These are phyloP conservation scores for Talaromyces sp. DNA, from an alignment of 2,329 filamentous ascomycete genomes.

Conservation along the genomic window DNA sequence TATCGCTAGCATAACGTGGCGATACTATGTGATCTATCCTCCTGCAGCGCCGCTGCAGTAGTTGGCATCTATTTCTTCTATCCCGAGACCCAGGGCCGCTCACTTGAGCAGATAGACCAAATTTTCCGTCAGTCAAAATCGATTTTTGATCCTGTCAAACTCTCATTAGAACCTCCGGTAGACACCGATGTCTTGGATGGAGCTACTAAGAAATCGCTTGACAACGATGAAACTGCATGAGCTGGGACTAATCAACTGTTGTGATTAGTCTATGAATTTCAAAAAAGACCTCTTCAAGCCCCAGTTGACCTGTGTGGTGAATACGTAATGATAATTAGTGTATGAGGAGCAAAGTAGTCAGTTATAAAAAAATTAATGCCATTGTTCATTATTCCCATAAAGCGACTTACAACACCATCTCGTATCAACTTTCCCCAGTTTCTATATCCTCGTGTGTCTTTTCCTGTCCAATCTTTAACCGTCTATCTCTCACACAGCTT, in stretches of 20 bases:
- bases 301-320: background rate
- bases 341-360: background rate
- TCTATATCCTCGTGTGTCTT: background rate
- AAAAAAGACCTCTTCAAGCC: background rate
- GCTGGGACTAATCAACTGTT: background rate
- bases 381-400: background rate
- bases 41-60: background rate
- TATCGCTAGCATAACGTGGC: background rate
- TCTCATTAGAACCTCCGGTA: background rate
- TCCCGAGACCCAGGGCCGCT: constrained; percentile 16
- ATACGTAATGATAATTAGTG: background rate
- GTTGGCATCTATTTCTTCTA: background rate
- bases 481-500: background rate
- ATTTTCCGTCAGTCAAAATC: constrained; percentile 17
- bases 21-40: constrained; percentile 1
- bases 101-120: constrained; percentile 23
- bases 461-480: background rate
- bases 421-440: background rate
- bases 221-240: background rate
- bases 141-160: constrained; percentile 14
- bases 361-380: too few species aligned
- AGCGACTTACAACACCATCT: background rate
- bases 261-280: background rate
- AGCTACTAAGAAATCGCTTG: background rate
- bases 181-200: background rate